Evolutionary conservation across 164 flowering plant genomes (phyloP), one percentile per base, ranked within the genome.

Genomic region (Magnolia officinalis): DNA sequence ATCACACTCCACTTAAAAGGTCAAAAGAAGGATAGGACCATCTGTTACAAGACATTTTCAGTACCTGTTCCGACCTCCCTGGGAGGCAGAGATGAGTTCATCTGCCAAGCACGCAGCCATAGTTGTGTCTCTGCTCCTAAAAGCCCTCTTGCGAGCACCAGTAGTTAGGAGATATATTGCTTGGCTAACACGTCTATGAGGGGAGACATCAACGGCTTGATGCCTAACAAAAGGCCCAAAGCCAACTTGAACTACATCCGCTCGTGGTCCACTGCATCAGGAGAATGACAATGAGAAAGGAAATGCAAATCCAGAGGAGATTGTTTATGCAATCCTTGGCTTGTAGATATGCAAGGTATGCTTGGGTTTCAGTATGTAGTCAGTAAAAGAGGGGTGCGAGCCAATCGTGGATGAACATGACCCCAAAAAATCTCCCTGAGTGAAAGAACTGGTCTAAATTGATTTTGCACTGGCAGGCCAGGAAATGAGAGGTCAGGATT

Each of bases 121-220:
- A 55, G 81, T 81, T 63, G 74, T 81, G 75, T 78, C 45, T 5
- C 6, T 76, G 65, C 78, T 81, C 74, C 84, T 81, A 63, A 81
- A 81, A 45, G 81, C 83, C 65, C 83, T 81, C 67, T 81, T 81
- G 13, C 81, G 81, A 4, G 83, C 83, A 69, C 83, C 83, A 2
- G 81, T 81, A 2, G 81, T 81, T 16, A 81, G 81, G 20, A 81
- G 81, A 49, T 81, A 81, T 26, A 81, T 78, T 20, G 83, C 83
- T 49, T 81, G 81, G 77, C 79, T 79, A 49, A 79, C 84, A 67
- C 81, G 79, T 26, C 84, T 79, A 64, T 79, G 63, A 70, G 84
- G 84, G 66, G 84, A 82, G 31, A 82, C 79, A 81, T 81, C 83
- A 68, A 81, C 83, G 14, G 84, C 84, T 64, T 81, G 84, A 73